These are phyloP conservation scores for Globisporangium spinosum DNA, from an alignment of 352 stramenopile species.

Conservation along the genomic window DNA sequence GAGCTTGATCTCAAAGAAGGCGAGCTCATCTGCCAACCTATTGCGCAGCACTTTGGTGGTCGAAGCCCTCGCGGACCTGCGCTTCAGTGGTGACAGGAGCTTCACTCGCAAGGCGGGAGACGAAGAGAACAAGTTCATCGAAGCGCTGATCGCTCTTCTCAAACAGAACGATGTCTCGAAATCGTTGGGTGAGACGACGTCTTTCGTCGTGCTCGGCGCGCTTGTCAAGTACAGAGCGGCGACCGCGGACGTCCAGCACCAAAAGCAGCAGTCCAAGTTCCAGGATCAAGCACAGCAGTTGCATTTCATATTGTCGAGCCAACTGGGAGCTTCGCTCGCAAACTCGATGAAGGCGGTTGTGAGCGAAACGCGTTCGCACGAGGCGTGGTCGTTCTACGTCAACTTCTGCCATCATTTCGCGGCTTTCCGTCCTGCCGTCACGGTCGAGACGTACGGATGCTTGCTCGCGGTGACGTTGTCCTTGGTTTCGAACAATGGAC, in stretches of 20 bases:
- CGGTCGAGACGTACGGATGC: conserved; percentile 57
- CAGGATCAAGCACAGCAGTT: conserved; percentile 5
- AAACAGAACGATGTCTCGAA: conserved; percentile 21
- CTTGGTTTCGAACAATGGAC: conserved; percentile 19
- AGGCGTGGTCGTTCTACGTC: conserved; percentile 49
- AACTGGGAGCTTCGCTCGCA: conserved; percentile 32
- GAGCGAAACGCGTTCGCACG: conserved; percentile 10
- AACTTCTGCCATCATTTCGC: conserved; percentile 53
- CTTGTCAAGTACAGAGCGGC: conserved; percentile 53
- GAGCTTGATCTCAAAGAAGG: conserved; percentile 5
- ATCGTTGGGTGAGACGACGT: conserved; percentile 16
- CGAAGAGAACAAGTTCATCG: conserved; percentile 34
- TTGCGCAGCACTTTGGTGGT: conserved; percentile 31
- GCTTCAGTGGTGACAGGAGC: conserved; percentile 7
- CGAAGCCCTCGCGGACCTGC: conserved; percentile 30
- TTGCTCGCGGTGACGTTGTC: conserved; percentile 51
- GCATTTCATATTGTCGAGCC: conserved; percentile 16
- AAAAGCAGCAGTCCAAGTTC: conserved; percentile 17
- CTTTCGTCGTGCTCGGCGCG: conserved; percentile 44
- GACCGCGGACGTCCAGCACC: conserved; percentile 17
- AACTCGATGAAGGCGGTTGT: conserved; percentile 46
- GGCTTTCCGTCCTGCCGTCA: conserved; percentile 39
- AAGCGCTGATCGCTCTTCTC: conserved; percentile 26
- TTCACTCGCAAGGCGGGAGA: conserved; percentile 11
- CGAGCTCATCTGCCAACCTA: conserved; percentile 11